A percentile compares a stretch with the other conserved stretches of the same genome.
phyloP scores from a whole-genome alignment of 2,329 filamentous ascomycete species.

The Berkeleyomyces rouxiae region DNA sequence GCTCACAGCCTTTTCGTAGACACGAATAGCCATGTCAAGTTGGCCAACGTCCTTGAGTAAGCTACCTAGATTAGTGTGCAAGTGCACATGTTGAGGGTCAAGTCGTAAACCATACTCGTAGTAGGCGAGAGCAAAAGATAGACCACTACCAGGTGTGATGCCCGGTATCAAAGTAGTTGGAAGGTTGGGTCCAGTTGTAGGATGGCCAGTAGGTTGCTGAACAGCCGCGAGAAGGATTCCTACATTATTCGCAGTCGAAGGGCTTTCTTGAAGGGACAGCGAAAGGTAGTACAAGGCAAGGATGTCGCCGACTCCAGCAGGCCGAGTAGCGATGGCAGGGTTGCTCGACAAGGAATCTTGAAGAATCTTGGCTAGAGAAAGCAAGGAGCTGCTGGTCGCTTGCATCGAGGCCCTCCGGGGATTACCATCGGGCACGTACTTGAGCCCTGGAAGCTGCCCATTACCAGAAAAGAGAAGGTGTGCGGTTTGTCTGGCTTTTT shows the following conservation, averaged over 20 bases:
- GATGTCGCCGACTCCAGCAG: conserved; percentile 74
- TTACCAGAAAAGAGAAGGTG: conserved; percentile 62
- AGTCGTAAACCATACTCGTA: conserved; percentile 87
- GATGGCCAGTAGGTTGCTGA: conserved; percentile 40
- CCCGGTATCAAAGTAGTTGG: conserved; percentile 46
- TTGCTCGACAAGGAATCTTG: conserved; percentile 84
- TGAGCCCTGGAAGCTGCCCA: conserved; percentile 65
- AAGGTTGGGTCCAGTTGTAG: neutral
- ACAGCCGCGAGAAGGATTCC: conserved; percentile 92
- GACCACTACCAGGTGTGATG: conserved; percentile 68
- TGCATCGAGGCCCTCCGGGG: conserved; percentile 68
- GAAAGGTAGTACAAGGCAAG: conserved; percentile 91
- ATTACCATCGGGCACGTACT: conserved; percentile 51
- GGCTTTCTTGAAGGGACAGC: conserved; percentile 82
- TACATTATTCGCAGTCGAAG: conserved; percentile 95
- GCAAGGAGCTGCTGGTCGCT: conserved; percentile 85
- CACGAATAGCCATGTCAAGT: conserved; percentile 74
- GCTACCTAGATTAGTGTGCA: conserved; percentile 93
- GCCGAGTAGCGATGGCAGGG: conserved; percentile 36
- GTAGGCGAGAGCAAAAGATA: conserved; percentile 76
- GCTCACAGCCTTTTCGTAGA: conserved; percentile 89
- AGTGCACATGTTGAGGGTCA: conserved; percentile 78
- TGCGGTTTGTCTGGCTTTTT: conserved; percentile 67
- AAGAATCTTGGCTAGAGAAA: conserved; percentile 93
- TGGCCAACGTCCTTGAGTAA: conserved; percentile 93